Evolutionary conservation across 2,329 filamentous ascomycete species (phyloP).

Genomic region (Diaporthe sp.): DNA sequence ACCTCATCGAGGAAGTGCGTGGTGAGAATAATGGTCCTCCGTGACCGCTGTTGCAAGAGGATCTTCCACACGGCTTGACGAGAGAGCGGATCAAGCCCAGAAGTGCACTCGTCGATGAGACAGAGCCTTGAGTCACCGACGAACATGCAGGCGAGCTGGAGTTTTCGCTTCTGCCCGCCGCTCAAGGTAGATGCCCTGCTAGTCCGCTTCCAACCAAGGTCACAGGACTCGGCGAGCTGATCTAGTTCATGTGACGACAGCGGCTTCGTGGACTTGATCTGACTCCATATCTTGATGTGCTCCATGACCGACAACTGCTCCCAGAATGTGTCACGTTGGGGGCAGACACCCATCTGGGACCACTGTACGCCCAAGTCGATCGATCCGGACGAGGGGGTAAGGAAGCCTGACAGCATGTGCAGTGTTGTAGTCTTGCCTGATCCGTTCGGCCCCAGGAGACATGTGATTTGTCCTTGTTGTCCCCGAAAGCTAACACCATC

Average conservation of each 20-base stretch:
- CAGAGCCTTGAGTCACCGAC: background rate
- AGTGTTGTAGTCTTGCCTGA: background rate
- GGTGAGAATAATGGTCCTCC: background rate
- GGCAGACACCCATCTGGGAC: constrained; percentile 9
- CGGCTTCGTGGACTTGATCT: background rate
- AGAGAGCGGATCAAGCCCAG: background rate
- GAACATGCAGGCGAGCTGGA: constrained; percentile 13
- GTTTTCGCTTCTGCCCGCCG: constrained; percentile 2
- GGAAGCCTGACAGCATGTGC: constrained; percentile 1
- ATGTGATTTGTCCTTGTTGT: background rate
- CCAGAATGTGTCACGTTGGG: constrained; percentile 5
- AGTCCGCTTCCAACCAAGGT: background rate
- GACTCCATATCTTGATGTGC: constrained; percentile 9
- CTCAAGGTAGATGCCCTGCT: background rate
- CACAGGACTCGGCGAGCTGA: background rate
- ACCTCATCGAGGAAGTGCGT: constrained; percentile 2
- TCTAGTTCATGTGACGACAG: background rate
- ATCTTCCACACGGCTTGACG: constrained; percentile 10
- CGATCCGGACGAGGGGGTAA: background rate
- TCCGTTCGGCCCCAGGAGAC: background rate
- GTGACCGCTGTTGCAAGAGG: background rate
- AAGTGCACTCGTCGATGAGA: constrained; percentile 8
- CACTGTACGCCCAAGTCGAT: background rate
- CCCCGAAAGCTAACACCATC: background rate
- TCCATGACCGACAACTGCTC: background rate